Base-by-base conservation (phyloP, 2,329 filamentous ascomycete species). In the Fusarium xylarioides region DNA sequence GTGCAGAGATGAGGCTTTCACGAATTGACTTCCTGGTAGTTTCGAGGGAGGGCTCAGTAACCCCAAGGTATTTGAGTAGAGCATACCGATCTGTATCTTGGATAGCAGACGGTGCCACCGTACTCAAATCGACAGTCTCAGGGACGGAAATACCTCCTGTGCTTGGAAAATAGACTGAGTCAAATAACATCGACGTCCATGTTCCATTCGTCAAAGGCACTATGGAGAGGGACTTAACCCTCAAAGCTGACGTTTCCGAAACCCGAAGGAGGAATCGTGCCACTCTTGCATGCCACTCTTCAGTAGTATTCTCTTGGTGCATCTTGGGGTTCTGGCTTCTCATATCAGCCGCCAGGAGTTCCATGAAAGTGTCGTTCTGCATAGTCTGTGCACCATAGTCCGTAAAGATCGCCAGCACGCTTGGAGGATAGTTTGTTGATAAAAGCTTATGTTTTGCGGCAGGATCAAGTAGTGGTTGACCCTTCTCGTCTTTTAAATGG, bases 1-100 rank as follows among this genome's bases (percentile, higher is more conserved):
- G 2, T 15, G n/a, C 1, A 11, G 9, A 6, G 18, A 14, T 21
- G 0, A 28, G 44, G 19, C 44, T 5, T 11, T 5, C 4, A 0
- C 4, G 8, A 11, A 46, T 5, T 5, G 12, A 21, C 2, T 11
- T 2, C 9, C 5, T 16, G 10, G 3, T 6, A 21, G 0, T 0
- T 0, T 30, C 19, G 9, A 47, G 0, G 10, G 44, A 8, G 9
- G 19, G 10, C 19, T 47, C 19, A 21, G 7, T 16, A n/a, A 47
- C 4, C 4, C 44, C 26, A 11, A 47, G 19, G 6, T 11, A 5
- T n/a, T 16, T 47, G 19, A 47, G 11, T 11, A 47, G 26, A 16
- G 26, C 26, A 47, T 47, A 47, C 9, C 19, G 9, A 30, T 47
- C 5, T 15, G 44, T 9, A 16, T 47, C 4, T 16, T 0, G 26